Conservation (phyloP, 1,284 basidiomycete species). For the Limonomyces culmigenus region DNA sequence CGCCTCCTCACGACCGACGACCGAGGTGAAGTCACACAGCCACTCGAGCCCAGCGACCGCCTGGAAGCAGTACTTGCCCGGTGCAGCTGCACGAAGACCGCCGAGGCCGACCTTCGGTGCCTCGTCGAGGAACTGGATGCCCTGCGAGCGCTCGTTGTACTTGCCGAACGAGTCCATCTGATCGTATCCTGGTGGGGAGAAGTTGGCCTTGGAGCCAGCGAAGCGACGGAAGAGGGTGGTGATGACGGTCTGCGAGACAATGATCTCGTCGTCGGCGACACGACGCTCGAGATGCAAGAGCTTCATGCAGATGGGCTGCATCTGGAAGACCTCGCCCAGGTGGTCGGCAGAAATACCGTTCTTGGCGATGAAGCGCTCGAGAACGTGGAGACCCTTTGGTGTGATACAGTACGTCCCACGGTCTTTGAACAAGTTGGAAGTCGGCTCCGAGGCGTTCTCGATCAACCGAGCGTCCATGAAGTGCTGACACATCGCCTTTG, state of each 20-base stretch:
- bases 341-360: constrained; percentile 96
- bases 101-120: constrained; percentile 32
- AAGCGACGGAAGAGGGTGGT: constrained; percentile 93
- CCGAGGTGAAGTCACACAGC: constrained; percentile 95
- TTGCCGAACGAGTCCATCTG: constrained; percentile 53
- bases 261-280: constrained; percentile 90
- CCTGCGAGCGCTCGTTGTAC: constrained; percentile 67
- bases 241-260: constrained; percentile 86
- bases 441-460: constrained; percentile 87
- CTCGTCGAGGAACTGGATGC: constrained; percentile 54
- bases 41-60: constrained; percentile 85
- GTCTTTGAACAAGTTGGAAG: constrained; percentile 87
- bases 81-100: constrained; percentile 23
- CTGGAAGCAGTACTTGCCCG: constrained; percentile 70
- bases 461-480: constrained; percentile 98
- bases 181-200: constrained; percentile 28
- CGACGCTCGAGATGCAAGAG: constrained; percentile 92
- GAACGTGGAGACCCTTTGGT: constrained; percentile 94
- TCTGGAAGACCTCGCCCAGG: constrained; percentile 76
- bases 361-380: constrained; percentile 98
- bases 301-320: constrained; percentile 96
- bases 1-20: constrained; percentile 91
- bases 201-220: constrained; percentile 75
- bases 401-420: constrained; percentile 92
- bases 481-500: constrained; percentile 97